These are phyloP conservation scores for Trichosporon asahii DNA, from an alignment of 1,284 basidiomycete genomes.

Conservation along the genomic window DNA sequence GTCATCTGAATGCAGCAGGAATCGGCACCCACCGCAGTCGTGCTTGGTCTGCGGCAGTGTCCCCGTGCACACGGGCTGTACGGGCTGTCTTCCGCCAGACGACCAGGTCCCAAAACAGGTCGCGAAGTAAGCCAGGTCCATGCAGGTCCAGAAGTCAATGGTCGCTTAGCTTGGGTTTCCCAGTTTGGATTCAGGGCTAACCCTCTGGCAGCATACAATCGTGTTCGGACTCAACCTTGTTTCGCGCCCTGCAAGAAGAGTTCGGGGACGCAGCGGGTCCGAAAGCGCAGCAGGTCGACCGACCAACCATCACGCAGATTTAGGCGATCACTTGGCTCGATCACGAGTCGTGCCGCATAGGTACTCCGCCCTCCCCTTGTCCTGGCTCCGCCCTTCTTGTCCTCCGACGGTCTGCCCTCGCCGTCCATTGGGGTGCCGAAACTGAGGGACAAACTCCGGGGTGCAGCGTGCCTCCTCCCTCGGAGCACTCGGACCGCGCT, in stretches of 20 bases:
- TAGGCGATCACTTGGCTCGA: background rate
- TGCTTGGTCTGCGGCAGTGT: too few relatives aligned
- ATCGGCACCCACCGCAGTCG: background rate
- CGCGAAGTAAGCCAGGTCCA: background rate
- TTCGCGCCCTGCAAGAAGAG: background rate
- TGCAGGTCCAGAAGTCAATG: background rate
- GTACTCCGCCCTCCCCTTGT: background rate
- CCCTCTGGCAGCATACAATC: too few relatives aligned
- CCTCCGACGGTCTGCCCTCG: background rate
- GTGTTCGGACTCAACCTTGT: background rate
- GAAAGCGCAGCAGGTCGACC: background rate
- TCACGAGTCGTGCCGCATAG: background rate
- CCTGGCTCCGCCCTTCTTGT: background rate
- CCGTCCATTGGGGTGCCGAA: background rate
- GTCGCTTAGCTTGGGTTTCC: background rate
- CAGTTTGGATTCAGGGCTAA: background rate
- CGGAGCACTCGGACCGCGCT: background rate
- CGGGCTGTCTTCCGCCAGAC: background rate
- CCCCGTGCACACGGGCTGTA: background rate
- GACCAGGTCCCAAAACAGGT: background rate
- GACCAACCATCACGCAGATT: background rate
- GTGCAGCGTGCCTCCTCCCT: background rate
- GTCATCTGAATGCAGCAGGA: background rate
- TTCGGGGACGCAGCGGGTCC: background rate
- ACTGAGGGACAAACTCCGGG: background rate